Base-by-base conservation (phyloP, 1,284 basidiomycete species). In the Fomitopsis palustris region DNA sequence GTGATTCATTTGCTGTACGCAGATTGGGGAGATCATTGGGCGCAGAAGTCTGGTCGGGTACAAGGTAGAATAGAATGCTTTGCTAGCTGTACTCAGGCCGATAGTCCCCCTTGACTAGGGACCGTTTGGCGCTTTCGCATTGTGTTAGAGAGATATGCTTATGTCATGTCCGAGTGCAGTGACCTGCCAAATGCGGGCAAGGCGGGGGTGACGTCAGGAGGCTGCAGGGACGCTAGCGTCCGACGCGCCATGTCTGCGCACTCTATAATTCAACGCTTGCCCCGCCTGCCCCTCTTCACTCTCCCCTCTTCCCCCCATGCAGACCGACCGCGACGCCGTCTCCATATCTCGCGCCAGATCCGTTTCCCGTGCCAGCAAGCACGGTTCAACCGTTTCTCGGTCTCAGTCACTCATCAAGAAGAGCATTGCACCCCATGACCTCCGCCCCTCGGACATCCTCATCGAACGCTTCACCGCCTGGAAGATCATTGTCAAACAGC, bases 401-500 rank as follows among this genome's bases (percentile, higher is more conserved):
- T 86, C 83, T 64, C 90, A 94, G 76, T 88, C 87, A 3, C 85
- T 96, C 64, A 93, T 96, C 79, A 92, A 91, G 82, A 94, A 93
- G 79, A 94, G 92, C 74, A 88, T 92, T 62, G 88, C 91, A 16
- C 86, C 90, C 0, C 87, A 94, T 72, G 96, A 98, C 79, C 84
- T 98, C 61, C 86, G 89, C 61, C 96, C 96, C 1, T 95, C 93
- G 16, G 96, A 98, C 76, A 88, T 98, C 69, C 92, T 99, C 74
- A 98, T 98, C 69, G 96, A 98, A 76, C 88, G 96, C 35, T 93
- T 93, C 73, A 83, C 88, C 51, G 92, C 93, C 0, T 96, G 94
- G 94, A 96, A 96, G 77, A 87, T 86, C 55, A 97, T 98, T 71
- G 95, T 97, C 62, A 96, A 95, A 78, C 95, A 96, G 80, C 86